Evolutionary conservation across 768 basidiomycete species (phyloP), one percentile per base, ranked within the genome.

Genomic region (Mycena venus): DNA sequence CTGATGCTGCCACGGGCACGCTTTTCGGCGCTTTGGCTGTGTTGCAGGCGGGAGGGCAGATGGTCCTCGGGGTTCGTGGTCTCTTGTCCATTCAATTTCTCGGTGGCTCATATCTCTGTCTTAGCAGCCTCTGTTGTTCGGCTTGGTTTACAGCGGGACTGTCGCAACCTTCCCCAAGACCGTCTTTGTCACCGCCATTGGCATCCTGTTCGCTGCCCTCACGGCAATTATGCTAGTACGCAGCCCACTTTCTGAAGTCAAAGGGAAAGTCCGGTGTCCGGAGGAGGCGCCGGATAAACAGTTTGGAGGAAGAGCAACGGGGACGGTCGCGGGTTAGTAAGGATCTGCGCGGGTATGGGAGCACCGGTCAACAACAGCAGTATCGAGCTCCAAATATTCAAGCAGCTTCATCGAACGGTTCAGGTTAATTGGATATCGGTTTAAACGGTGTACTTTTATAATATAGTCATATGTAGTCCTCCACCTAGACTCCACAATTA

Each of bases 1-100:
- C 64, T 55, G 75, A 75, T 67, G 62, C 67, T 61, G 83, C 82
- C 10, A 81, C 83, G 9, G 94, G 94, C 0, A 85, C 89, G 70
- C 81, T 96, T 29, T 93, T 96, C 69, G 93, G 94, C 21, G 94
- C 94, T 1, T 84, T 96, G 53, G 91, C 94, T 9, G 88, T 94
- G 36, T 80, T 96, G 72, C 92, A 94, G 73, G 91, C 94, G 0
- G 81, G 90, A 8, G 92, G 92, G 10, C 90, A 91, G 82, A 91
- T 91, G 85, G 94, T 96, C 47, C 78, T 84, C 61, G 86, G 93
- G 70, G 88, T 89, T 72, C 78, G 86, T 82, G 14, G 9, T 40
- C 56, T 23, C 62, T 71, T 34, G 56, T 69, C 69, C 34, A 61
- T 23, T 63, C 71, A 59, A 72, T 62, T 17, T 14, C 12, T 36